Conservation (phyloP, 2,329 filamentous ascomycete genomes). For the Sclerotinia minor region DNA sequence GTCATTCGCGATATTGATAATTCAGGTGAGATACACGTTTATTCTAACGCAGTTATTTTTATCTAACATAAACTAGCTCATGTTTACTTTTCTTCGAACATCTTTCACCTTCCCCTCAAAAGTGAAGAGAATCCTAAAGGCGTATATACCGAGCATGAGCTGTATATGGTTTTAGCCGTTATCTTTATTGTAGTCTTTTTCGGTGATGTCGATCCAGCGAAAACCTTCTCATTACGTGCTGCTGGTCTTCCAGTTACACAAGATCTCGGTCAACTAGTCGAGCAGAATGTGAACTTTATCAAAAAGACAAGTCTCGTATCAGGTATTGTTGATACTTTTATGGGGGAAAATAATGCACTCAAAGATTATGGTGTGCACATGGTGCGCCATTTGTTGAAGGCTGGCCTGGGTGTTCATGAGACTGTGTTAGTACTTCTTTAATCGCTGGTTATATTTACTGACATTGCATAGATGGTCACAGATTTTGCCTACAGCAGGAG, state of each 20-base stretch:
- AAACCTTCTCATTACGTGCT: slow-evolving; percentile 59
- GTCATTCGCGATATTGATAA: slow-evolving; percentile 59
- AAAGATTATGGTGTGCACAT: slow-evolving; percentile 61
- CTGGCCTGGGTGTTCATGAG: slow-evolving; percentile 61
- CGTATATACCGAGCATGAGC: slow-evolving; percentile 54
- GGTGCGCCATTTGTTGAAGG: slow-evolving; percentile 62
- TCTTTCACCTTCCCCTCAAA: slow-evolving; percentile 57
- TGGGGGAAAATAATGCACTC: slow-evolving; percentile 43
- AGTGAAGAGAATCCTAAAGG: slow-evolving; percentile 50
- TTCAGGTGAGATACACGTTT: slow-evolving; percentile 44
- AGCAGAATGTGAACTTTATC: slow-evolving; percentile 60
- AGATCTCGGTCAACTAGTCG: slow-evolving; percentile 60
- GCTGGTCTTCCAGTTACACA: slow-evolving; percentile 62
- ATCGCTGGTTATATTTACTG: slow-evolving; percentile 48
- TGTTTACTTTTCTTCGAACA: slow-evolving; percentile 50
- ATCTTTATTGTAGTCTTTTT: slow-evolving; percentile 67
- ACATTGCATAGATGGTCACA: slow-evolving; percentile 48
- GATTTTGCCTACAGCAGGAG: slow-evolving; percentile 64
- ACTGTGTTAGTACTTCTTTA: slow-evolving; percentile 47
- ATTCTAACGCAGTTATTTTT: slow-evolving; percentile 45
- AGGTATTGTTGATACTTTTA: slow-evolving; percentile 44
- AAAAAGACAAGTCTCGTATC: slow-evolving; percentile 25
- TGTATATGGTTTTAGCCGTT: slow-evolving; percentile 33
- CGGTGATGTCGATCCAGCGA: slow-evolving; percentile 62
- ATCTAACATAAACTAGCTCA: slow-evolving; percentile 47